Percentiles rank a stretch among this genome's conserved stretches.
These are phyloP conservation scores for Pogostemon cablin DNA, from an alignment of 257 asterid species.

Conservation along the genomic window DNA sequence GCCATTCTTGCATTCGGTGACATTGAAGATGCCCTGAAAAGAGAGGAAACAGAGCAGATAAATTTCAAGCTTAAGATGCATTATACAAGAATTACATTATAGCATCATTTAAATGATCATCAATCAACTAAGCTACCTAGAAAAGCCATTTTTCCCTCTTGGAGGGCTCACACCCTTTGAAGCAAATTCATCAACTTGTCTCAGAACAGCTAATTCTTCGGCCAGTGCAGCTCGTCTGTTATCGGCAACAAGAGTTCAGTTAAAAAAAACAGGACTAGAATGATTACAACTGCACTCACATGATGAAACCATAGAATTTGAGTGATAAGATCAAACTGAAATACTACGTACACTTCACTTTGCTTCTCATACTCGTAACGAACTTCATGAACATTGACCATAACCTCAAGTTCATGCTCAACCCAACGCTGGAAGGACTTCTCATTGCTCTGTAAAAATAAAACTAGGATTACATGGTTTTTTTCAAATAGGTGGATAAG, in stretches of 20 bases:
- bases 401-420: constrained; percentile 95
- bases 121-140: constrained; percentile 53
- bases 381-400: constrained; percentile 99
- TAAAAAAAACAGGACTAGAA: constrained; percentile 6
- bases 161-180: constrained; percentile 91
- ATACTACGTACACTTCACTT: constrained; percentile 88
- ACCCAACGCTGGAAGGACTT: constrained; percentile 92
- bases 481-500: constrained; percentile 20
- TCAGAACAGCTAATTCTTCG: constrained; percentile 87
- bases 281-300: background rate
- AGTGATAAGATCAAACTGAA: constrained; percentile 19
- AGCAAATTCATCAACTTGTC: constrained; percentile 91
- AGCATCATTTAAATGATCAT: background rate
- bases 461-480: constrained; percentile 18
- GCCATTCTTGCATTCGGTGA: constrained; percentile 91
- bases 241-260: constrained; percentile 32
- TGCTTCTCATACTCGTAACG: constrained; percentile 99
- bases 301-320: background rate
- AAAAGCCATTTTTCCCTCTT: constrained; percentile 77
- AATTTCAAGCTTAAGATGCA: constrained; percentile 3
- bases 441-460: constrained; percentile 68
- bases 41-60: constrained; percentile 10
- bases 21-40: constrained; percentile 86
- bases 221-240: constrained; percentile 95
- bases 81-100: background rate